A percentile compares a stretch with the other conserved stretches of the same genome.
phyloP scores from a whole-genome alignment of 176 grass and related monocot species.

The Microstegium vimineum region DNA sequence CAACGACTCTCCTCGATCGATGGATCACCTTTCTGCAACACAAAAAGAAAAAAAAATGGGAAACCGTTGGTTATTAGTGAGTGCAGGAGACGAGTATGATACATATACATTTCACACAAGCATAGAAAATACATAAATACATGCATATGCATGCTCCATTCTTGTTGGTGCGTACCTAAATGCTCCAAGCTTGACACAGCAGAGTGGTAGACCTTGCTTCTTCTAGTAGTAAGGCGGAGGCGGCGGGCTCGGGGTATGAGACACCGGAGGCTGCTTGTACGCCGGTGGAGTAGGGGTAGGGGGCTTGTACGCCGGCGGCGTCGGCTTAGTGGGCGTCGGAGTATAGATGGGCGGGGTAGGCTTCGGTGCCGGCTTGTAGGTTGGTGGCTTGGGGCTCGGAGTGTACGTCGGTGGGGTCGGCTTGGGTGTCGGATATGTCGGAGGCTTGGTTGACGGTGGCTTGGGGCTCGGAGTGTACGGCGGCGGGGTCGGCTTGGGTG shows the following conservation, averaged over 20 bases:
- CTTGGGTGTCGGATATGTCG: background rate
- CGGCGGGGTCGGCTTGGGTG: background rate
- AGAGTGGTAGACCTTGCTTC: background rate
- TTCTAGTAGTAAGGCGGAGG: conserved; percentile 50
- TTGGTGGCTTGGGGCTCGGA: background rate
- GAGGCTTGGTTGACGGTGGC: background rate
- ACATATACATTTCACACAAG: background rate
- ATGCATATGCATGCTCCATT: background rate
- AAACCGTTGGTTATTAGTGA: too few species aligned
- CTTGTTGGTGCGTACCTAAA: conserved; percentile 10
- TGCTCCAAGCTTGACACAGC: background rate
- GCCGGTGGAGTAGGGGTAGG: background rate
- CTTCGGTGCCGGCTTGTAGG: too few species aligned
- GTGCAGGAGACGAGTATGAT: too few species aligned
- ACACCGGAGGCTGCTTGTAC: conserved; percentile 12
- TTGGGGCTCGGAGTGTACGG: background rate
- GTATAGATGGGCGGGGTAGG: background rate
- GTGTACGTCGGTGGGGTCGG: background rate
- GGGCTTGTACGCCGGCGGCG: background rate
- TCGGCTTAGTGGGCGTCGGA: background rate
- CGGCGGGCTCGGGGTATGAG: conserved; percentile 26
- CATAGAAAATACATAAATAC: background rate
- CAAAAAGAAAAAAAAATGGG: too few species aligned
- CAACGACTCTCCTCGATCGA: background rate
- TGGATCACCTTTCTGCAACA: conserved; percentile 14